A percentile compares a stretch with the other conserved stretches of the same genome.
These are phyloP conservation scores for Porphyra umbilicalis DNA, from an alignment of 31 red algal genomes.

Conservation along the genomic window DNA sequence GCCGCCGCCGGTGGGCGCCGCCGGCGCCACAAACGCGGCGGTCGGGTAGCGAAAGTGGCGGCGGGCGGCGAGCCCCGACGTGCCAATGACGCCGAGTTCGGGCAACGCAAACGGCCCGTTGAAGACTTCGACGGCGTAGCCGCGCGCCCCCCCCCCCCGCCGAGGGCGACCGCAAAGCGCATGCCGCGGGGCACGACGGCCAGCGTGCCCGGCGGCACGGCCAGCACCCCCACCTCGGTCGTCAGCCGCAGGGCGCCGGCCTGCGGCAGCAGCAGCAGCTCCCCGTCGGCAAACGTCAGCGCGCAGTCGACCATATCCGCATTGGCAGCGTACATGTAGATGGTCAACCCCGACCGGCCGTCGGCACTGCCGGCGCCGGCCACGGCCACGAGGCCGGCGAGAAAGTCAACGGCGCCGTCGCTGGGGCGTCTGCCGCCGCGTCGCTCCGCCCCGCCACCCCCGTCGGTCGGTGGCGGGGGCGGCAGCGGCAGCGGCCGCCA, in stretches of 20 bases:
- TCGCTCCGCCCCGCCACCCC: not conserved
- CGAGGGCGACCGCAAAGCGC: conserved; percentile 35
- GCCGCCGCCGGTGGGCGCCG: too few relatives aligned
- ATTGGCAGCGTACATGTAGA: conserved; percentile 45
- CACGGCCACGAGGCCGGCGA: conserved; percentile 46
- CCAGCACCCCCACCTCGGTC: conserved; percentile 66
- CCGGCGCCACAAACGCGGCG: conserved; percentile 4
- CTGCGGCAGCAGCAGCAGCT: conserved; percentile 67
- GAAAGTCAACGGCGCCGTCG: conserved; percentile 32
- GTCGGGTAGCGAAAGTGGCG: conserved; percentile 47
- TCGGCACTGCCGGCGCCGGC: conserved; percentile 36
- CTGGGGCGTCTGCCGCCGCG: too few relatives aligned
- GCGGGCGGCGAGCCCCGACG: conserved; percentile 38
- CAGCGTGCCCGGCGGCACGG: conserved; percentile 33
- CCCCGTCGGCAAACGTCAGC: conserved; percentile 63
- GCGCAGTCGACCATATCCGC: conserved; percentile 33
- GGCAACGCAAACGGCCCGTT: conserved; percentile 52
- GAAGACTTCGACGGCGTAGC: conserved; percentile 45
- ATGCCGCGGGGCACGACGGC: conserved; percentile 65
- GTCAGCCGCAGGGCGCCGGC: conserved; percentile 32
- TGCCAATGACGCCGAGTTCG: conserved; percentile 41
- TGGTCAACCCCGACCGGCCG: conserved; percentile 27
- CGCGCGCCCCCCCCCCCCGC: conserved; percentile 12
- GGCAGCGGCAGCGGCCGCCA: conserved; percentile 53
- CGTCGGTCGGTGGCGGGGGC: conserved; percentile 2